These are phyloP conservation scores for Vanrija sp. DNA, from an alignment of 1,284 basidiomycete species.

Conservation along the genomic window DNA sequence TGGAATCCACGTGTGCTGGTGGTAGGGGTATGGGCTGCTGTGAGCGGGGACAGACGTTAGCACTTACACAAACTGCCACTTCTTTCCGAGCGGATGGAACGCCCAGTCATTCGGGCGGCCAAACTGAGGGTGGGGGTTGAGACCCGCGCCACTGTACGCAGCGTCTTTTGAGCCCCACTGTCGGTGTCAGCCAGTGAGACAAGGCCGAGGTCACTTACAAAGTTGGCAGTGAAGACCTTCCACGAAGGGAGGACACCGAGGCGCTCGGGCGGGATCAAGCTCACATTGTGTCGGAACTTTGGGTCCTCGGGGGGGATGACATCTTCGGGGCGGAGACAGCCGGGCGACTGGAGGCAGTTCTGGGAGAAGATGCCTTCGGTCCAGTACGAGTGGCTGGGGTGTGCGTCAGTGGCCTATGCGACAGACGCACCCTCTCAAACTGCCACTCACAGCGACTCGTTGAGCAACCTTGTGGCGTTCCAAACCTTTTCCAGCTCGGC, in stretches of 20 bases:
- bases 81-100: conserved; percentile 40
- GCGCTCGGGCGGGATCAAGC: conserved; percentile 27
- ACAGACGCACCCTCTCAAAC: too few species aligned
- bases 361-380: conserved; percentile 22
- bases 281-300: conserved; percentile 21
- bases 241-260: conserved; percentile 38
- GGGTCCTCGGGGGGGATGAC: conserved; percentile 25
- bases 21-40: conserved; percentile 35
- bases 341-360: conserved; percentile 40
- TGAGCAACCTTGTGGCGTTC: conserved; percentile 1
- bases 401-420: too few species aligned
- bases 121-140: conserved; percentile 19
- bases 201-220: conserved; percentile 25
- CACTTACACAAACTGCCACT: conserved; percentile 40
- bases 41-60: neutral
- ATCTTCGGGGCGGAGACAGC: conserved; percentile 39
- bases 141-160: conserved; percentile 18
- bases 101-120: conserved; percentile 31
- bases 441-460: conserved; percentile 1
- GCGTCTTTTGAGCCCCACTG: conserved; percentile 3
- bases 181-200: too few species aligned
- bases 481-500: neutral
- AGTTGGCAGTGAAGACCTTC: conserved; percentile 37
- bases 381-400: conserved; percentile 1
- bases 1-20: conserved; percentile 31